These are phyloP conservation scores for Beta vulgaris DNA, from an alignment of 148 eudicot genomes.

Conservation along the genomic window DNA sequence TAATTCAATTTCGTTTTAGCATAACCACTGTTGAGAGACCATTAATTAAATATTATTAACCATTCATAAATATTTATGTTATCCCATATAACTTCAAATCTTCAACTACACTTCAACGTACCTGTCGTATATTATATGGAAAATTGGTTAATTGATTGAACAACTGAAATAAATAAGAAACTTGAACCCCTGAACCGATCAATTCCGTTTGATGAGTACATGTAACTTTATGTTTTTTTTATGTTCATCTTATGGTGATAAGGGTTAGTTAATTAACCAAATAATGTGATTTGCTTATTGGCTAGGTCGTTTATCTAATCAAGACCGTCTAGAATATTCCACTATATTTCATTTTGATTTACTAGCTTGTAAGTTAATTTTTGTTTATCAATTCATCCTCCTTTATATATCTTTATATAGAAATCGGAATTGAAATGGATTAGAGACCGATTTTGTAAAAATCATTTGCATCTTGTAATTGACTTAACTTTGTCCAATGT, in stretches of 20 bases:
- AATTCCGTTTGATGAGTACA: not conserved
- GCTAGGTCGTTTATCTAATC: too few species aligned
- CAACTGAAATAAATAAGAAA: not conserved
- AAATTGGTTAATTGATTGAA: not conserved
- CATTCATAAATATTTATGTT: not conserved
- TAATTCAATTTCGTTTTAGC: not conserved
- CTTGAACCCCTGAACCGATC: not conserved
- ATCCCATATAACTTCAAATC: not conserved
- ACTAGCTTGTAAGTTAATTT: too few species aligned
- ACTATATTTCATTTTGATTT: too few species aligned
- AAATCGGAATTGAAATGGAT: too few species aligned
- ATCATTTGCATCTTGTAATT: too few species aligned
- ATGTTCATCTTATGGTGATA: not conserved
- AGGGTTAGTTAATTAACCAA: not conserved
- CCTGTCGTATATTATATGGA: not conserved
- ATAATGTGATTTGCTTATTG: not conserved
- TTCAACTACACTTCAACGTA: not conserved
- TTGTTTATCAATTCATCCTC: too few species aligned
- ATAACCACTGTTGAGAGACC: too few species aligned
- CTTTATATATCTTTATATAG: too few species aligned
- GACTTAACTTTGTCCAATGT: too few species aligned
- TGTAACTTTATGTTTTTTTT: not conserved
- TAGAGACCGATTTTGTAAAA: too few species aligned
- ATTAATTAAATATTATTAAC: too few species aligned
- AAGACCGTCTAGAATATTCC: too few species aligned